These are phyloP conservation scores for Colletotrichum sublineola DNA, from an alignment of 2,329 filamentous ascomycete species.

Conservation along the genomic window DNA sequence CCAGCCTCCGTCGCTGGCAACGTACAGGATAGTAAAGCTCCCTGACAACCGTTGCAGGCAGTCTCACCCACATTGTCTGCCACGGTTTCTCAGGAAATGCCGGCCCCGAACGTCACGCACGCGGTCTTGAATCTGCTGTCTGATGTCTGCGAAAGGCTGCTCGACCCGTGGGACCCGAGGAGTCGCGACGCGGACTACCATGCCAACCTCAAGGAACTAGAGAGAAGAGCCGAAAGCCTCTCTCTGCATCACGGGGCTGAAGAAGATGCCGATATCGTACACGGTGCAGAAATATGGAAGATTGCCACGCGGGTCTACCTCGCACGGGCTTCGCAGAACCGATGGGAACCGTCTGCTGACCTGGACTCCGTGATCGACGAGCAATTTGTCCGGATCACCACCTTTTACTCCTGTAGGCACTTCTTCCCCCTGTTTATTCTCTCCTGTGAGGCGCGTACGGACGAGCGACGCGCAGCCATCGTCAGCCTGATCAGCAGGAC, in stretches of 20 bases:
- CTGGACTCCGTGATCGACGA: slow-evolving; percentile 41
- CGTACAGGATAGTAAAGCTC: neutral
- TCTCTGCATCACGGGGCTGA: neutral
- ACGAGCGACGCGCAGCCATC: slow-evolving; percentile 50
- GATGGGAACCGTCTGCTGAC: slow-evolving; percentile 42
- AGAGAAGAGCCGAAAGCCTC: neutral
- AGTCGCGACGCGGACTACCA: neutral
- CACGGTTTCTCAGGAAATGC: neutral
- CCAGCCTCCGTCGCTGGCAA: neutral
- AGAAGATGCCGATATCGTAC: neutral
- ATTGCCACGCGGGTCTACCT: slow-evolving; percentile 23
- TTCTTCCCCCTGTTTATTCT: slow-evolving; percentile 54
- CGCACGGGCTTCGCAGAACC: slow-evolving; percentile 42
- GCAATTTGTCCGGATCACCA: slow-evolving; percentile 37
- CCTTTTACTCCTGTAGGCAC: slow-evolving; percentile 48
- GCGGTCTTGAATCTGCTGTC: slow-evolving; percentile 25
- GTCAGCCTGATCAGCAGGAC: slow-evolving; percentile 50
- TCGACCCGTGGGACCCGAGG: neutral
- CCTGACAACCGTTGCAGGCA: neutral
- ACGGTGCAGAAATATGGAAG: slow-evolving; percentile 15
- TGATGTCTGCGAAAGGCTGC: slow-evolving; percentile 16
- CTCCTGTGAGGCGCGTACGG: slow-evolving; percentile 51
- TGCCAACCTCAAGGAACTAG: slow-evolving; percentile 4
- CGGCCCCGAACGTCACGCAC: slow-evolving; percentile 3
- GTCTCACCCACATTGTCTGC: neutral